Conservation (phyloP, 1,284 basidiomycete species). For the Cryptococcus sp. region DNA sequence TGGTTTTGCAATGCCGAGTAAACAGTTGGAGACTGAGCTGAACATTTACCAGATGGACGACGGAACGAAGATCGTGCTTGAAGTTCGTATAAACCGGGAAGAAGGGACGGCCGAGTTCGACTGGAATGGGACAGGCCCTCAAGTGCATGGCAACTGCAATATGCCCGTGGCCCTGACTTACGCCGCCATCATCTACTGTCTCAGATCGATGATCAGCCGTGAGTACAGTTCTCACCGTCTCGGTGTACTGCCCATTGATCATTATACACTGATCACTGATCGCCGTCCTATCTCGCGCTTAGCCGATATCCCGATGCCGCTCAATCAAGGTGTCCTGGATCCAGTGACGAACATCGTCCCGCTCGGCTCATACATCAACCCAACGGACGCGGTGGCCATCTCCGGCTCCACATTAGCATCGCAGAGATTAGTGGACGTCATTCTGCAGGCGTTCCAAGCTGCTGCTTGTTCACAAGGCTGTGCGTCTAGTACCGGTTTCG, state of each 20-base stretch:
- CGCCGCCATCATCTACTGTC: conserved; percentile 85
- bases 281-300: not conserved
- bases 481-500: conserved; percentile 81
- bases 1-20: conserved; percentile 55
- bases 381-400: conserved; percentile 80
- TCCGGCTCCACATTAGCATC: conserved; percentile 90
- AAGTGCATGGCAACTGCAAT: conserved; percentile 87
- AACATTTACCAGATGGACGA: conserved; percentile 34
- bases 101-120: conserved; percentile 80
- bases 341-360: conserved; percentile 71
- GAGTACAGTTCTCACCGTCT: conserved; percentile 54
- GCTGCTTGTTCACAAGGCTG: conserved; percentile 85
- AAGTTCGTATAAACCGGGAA: conserved; percentile 76
- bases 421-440: conserved; percentile 90
- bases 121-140: conserved; percentile 81
- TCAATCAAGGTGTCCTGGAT: conserved; percentile 85
- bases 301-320: conserved; percentile 64
- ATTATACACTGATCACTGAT: not conserved
- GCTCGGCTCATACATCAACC: conserved; percentile 71
- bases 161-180: conserved; percentile 83
- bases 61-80: conserved; percentile 57
- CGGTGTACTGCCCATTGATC: not conserved
- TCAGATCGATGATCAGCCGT: conserved; percentile 38
- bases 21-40: conserved; percentile 38
- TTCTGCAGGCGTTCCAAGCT: conserved; percentile 87